Conservation (phyloP, 768 basidiomycete genomes). For the Naganishia onofrii region DNA sequence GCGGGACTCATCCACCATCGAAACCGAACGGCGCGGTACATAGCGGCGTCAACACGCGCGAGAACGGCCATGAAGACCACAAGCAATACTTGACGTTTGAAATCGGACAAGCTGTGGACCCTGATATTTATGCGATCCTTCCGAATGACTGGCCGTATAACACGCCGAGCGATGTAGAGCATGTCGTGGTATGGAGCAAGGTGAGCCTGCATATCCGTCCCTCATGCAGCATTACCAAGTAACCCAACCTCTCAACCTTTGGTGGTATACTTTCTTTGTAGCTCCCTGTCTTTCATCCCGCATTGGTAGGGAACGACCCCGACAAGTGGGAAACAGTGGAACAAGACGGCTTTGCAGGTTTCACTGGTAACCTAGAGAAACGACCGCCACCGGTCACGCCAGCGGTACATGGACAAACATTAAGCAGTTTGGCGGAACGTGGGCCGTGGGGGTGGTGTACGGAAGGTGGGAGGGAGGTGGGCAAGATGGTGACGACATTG, state of each 20-base stretch:
- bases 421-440: slow-evolving; percentile 9
- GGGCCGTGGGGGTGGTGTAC: slow-evolving; percentile 37
- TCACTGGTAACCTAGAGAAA: slow-evolving; percentile 39
- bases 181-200: slow-evolving; percentile 49
- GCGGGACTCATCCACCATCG: not conserved
- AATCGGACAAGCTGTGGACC: slow-evolving; percentile 34
- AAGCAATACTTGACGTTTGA: slow-evolving; percentile 18
- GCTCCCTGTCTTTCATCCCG: slow-evolving; percentile 49
- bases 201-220: slow-evolving; percentile 32
- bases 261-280: slow-evolving; percentile 22
- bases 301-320: slow-evolving; percentile 40
- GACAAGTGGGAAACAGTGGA: slow-evolving; percentile 43
- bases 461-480: slow-evolving; percentile 45
- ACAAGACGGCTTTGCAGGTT: slow-evolving; percentile 46
- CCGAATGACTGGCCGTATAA: slow-evolving; percentile 52
- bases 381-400: slow-evolving; percentile 7
- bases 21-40: not conserved
- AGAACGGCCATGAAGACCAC: not conserved
- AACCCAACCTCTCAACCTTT: not conserved
- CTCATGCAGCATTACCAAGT: not conserved
- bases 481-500: slow-evolving; percentile 44
- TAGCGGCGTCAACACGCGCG: not conserved
- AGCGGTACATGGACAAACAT: not conserved
- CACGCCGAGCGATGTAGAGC: slow-evolving; percentile 44
- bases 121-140: slow-evolving; percentile 41